Evolutionary conservation across 2,329 filamentous ascomycete species (phyloP), one percentile per base, ranked within the genome.

Genomic region (Pseudogymnoascus sp.): DNA sequence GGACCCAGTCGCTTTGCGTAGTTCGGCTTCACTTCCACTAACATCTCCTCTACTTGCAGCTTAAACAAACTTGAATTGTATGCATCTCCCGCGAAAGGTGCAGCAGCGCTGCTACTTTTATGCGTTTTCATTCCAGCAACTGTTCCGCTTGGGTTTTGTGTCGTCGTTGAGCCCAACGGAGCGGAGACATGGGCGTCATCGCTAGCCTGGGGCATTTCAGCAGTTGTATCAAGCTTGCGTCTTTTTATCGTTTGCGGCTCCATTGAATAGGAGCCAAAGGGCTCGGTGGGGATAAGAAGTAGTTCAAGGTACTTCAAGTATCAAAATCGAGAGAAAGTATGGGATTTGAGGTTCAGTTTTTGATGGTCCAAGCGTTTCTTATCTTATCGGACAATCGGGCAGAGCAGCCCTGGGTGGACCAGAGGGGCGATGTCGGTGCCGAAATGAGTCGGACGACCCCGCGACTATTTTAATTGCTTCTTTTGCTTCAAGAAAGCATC

Each of bases 51-150:
- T 33, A 86, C 76, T 68, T 88, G 84, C 8, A 88, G 71, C 68
- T 86, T 86, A 74, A 88, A 86, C 60, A 86, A 74, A 68, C 78
- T 85, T 41, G 82, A 85, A 68, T 85, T 85, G 74, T 81, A 85
- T n/a, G 79, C 18, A 13, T 68, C 67, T 21, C 65, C 68, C 9
- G 68, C 62, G 67, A 77, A 80, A 23, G 74, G 70, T 58, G 73
- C 74, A 57, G 69, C 65, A 60, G 63, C 38, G 37, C 65, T 64
- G 38, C 63, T 68, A 9, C 60, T 12, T 45, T 34, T 57, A 39
- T 30, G 13, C 30, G 34, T 5, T 34, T 58, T 61, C 56, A 37
- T 61, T 37, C 13, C 21, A 21, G 30, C 34, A 21, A 37, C 34
- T 23, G 41, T 48, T 64, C 73, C 73, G 73, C 58, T 59, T 62